Evolutionary conservation across 2,329 filamentous ascomycete species (phyloP).

Genomic region (Fusarium xylarioides): DNA sequence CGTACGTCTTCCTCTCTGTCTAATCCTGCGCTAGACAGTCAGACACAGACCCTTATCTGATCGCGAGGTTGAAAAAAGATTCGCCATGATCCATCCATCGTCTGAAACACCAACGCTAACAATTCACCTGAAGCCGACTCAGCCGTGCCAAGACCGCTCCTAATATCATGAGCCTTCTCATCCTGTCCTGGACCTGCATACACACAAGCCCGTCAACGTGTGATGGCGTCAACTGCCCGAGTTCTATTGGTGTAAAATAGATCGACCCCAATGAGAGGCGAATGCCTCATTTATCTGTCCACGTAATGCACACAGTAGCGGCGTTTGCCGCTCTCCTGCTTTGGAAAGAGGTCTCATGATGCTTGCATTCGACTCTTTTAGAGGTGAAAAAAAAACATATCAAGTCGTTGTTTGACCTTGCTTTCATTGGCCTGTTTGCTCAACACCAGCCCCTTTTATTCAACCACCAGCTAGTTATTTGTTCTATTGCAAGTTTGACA

Average conservation of each 20-base stretch:
- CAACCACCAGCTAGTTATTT: neutral
- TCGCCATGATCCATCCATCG: neutral
- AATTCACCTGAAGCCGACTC: conserved; percentile 9
- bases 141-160: conserved; percentile 25
- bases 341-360: neutral
- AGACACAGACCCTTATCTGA: conserved; percentile 8
- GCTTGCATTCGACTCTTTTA: neutral
- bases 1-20: conserved; percentile 12
- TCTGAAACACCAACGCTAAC: conserved; percentile 15
- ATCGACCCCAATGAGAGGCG: conserved; percentile 3
- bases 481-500: neutral
- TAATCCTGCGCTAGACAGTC: neutral
- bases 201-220: neutral
- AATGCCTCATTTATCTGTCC: conserved; percentile 26
- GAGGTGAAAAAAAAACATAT: neutral
- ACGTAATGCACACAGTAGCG: conserved; percentile 25
- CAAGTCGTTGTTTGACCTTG: neutral
- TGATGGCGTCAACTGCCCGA: conserved; percentile 7
- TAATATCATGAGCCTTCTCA: conserved; percentile 1
- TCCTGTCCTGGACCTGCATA: conserved; percentile 2
- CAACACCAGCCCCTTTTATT: neutral
- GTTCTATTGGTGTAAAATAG: conserved; percentile 22
- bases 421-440: neutral
- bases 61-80: neutral
- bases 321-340: neutral